A percentile compares a stretch with the other conserved stretches of the same genome.
phyloP scores from a whole-genome alignment of 73 alveolate genomes.

The Chromera velia region DNA sequence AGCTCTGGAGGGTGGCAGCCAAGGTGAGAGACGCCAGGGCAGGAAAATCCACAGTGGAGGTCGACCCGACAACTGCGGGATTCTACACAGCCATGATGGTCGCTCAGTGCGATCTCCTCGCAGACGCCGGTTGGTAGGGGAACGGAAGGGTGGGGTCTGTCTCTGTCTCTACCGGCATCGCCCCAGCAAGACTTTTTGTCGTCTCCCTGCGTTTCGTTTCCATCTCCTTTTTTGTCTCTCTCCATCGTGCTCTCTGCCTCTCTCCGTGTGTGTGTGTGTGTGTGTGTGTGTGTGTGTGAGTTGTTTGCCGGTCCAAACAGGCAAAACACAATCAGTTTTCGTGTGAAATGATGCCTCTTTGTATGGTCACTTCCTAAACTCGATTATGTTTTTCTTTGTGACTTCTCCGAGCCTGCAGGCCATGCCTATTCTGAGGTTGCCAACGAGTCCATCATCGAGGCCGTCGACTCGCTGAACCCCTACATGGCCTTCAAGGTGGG shows the following conservation, averaged over 20 bases:
- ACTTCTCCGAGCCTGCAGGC: too few relatives aligned
- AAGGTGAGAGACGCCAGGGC: neutral
- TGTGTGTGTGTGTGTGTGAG: neutral
- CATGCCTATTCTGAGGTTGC: neutral
- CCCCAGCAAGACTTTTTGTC: too few relatives aligned
- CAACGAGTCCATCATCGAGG: neutral
- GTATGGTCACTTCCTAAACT: too few relatives aligned
- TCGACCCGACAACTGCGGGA: neutral
- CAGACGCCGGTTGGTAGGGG: neutral
- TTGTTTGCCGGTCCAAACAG: too few relatives aligned
- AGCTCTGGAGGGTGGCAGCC: neutral
- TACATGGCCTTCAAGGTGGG: neutral
- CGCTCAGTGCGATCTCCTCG: neutral
- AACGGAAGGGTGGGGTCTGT: too few relatives aligned
- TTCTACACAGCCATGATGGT: neutral
- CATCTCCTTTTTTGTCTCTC: too few relatives aligned
- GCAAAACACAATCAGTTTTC: too few relatives aligned
- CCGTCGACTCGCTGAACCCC: neutral
- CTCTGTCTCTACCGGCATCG: too few relatives aligned
- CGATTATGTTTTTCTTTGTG: too few relatives aligned
- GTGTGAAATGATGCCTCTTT: too few relatives aligned
- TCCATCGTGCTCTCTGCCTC: too few relatives aligned
- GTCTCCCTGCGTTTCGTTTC: too few relatives aligned
- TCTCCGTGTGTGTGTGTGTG: neutral
- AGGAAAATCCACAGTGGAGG: neutral